Base-by-base conservation (phyloP, 352 stramenopile species). In the Aphanomyces stellatus region DNA sequence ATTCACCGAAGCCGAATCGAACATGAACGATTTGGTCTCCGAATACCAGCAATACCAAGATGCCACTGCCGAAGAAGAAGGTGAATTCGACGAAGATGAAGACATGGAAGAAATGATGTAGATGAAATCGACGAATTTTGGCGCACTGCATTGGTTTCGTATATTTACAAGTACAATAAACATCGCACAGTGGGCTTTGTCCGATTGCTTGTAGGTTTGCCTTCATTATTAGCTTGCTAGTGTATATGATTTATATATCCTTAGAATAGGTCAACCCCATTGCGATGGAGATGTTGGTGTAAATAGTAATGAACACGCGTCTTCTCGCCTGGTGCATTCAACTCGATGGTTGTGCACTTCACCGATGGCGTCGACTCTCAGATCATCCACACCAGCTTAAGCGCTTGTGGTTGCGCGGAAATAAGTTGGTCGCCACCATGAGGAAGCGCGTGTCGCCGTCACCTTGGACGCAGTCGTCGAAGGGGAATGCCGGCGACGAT, bases 21-120 rank as follows among this genome's bases (percentile, higher is more conserved):
- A 99, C 94, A 98, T 99, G 94, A 99, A 99, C 82, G 98, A 99
- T 84, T 83, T 99, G 65, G 96, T 99, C 55, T 99, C 96, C 53
- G 98, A 99, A 82, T 99, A 99, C 87, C 98, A 99, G 85, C 98
- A 99, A 81, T 99, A 99, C 87, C 98, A 99, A 80, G 97, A 99
- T 73, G 97, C 97, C 43, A 99, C 97, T 65, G 95, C 95, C 76
- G 97, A 99, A 80, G 97, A 99, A 71, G 96, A 99, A 75, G 96
- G 93, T 69, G 95, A 99, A 74, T 98, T 98, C 74, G 93, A 98
- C 69, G 92, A 98, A 76, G 91, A 96, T 67, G 92, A 97, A 71
- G 89, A 96, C 64, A 96, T 96, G 77, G 88, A 96, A 72, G 87
- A 96, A 76, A 95, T 95, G 85, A 94, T 94, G 85, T 94, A 94